Evolutionary conservation across 2,329 filamentous ascomycete species (phyloP), one percentile per base, ranked within the genome.

Genomic region (Fonsecaea monophora): DNA sequence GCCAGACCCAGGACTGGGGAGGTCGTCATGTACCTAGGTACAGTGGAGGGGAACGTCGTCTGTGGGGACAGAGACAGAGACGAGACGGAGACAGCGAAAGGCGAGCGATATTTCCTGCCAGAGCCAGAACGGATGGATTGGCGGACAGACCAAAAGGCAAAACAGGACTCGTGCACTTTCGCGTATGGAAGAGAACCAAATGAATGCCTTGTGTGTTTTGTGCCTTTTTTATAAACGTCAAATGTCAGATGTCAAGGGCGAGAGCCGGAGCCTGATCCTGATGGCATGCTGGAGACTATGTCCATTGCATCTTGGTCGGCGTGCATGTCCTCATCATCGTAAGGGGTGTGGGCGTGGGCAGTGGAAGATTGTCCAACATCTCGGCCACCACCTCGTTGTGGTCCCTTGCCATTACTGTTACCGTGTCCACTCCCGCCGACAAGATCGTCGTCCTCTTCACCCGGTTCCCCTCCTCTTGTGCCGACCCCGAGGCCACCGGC

Each of bases 261-360:
- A 65, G 57, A 55, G 25, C 60, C 21, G 32, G 61, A 53, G 1
- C 25, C 25, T 2, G 25, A 25, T 15, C 61, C 57, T 5, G 53
- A 61, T 9, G 59, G 59, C 34, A 32, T 38, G 35, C 62, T 59
- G 5, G 66, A 68, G 10, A 61, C 66, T 42, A 68, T 68, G 55
- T 68, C 66, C 18, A 65, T 53, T 9, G 65, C 62, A 48, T 65
- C 61, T 59, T 68, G 56, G 18, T 68, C 65, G 15, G 65, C 61
- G 21, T 68, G 61, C 53, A 65, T 48, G 7, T 63, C 45, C n/a
- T 61, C 59, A 18, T 61, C 45, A 25, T 25, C 25, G 30, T 61
- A 61, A 8, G 30, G 9, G 4, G 34, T 15, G n/a, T 25, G 18
- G 32, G 3, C 25, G 25, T 25, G 25, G 25, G 25, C 25, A 25